phyloP scores from a whole-genome alignment of 768 basidiomycete genomes.

The Leccinum subgranulosum region DNA sequence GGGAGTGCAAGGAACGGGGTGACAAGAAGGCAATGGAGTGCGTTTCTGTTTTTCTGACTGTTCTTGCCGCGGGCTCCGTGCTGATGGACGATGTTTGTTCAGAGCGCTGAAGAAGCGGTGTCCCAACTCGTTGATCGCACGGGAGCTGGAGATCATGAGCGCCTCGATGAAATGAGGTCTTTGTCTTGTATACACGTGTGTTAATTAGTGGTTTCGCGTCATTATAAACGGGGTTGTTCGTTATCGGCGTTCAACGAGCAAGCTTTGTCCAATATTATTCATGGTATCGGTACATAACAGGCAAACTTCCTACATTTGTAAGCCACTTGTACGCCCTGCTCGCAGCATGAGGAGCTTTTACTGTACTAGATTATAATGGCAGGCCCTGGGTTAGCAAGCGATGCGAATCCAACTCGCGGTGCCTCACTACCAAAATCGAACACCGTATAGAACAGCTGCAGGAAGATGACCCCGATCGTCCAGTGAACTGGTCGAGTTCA shows the following conservation, averaged over 20 bases:
- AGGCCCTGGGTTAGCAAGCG: too few relatives aligned
- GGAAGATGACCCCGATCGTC: too few relatives aligned
- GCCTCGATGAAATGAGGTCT: constrained; percentile 63
- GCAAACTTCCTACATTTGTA: too few relatives aligned
- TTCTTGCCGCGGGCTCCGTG: not conserved
- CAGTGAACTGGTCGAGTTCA: too few relatives aligned
- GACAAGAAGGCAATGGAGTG: constrained; percentile 86
- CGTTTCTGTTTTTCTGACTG: constrained; percentile 32
- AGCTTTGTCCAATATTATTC: not conserved
- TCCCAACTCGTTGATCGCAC: constrained; percentile 75
- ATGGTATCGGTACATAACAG: too few relatives aligned
- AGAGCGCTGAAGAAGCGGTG: constrained; percentile 72
- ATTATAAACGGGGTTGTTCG: too few relatives aligned
- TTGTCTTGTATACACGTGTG: not conserved
- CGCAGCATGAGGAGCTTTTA: too few relatives aligned
- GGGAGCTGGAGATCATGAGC: constrained; percentile 70
- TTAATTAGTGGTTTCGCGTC: not conserved
- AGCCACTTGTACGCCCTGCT: too few relatives aligned
- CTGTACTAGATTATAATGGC: too few relatives aligned
- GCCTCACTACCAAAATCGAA: too few relatives aligned
- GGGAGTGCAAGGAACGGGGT: constrained; percentile 84
- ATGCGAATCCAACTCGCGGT: too few relatives aligned
- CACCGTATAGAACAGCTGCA: too few relatives aligned
- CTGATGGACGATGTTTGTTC: not conserved
- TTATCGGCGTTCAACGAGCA: not conserved